A percentile compares a stretch with the other conserved stretches of the same genome.
Conservation (phyloP, 331 rosid species). For the Pyracantha coccinea region DNA sequence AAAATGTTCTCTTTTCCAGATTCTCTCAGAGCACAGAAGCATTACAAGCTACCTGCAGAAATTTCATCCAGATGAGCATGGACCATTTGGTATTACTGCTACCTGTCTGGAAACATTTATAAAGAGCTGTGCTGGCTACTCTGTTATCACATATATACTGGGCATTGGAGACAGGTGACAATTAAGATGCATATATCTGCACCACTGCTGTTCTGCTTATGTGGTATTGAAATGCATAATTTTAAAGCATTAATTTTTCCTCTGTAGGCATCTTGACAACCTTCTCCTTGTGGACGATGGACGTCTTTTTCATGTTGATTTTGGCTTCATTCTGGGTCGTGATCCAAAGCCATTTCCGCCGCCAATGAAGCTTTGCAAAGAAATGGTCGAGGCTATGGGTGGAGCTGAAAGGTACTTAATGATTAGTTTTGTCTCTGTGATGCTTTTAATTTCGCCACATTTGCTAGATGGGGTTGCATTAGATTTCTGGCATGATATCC, state of each 20-base stretch:
- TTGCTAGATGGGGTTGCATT: conserved; percentile 12
- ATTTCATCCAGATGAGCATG: conserved; percentile 92
- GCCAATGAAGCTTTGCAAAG: conserved; percentile 99
- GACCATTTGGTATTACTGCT: conserved; percentile 92
- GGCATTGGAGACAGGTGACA: conserved; percentile 99
- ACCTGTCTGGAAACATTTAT: conserved; percentile 94
- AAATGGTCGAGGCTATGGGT: conserved; percentile 99
- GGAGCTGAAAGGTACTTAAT: conserved; percentile 83
- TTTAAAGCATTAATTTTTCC: conserved; percentile 3
- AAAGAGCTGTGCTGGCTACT: conserved; percentile 99
- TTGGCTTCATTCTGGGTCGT: conserved; percentile 96
- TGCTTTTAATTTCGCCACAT: background rate
- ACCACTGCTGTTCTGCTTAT: background rate
- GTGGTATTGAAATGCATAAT: background rate
- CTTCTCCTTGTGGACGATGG: conserved; percentile 96
- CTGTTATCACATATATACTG: conserved; percentile 94
- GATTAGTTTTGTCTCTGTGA: background rate
- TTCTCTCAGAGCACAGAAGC: conserved; percentile 91
- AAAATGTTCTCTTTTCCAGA: conserved; percentile 35
- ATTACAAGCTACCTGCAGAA: conserved; percentile 89
- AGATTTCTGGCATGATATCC: conserved; percentile 8
- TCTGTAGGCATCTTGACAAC: conserved; percentile 86
- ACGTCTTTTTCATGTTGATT: conserved; percentile 92
- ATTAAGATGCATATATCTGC: background rate
- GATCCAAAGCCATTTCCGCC: conserved; percentile 99